Evolutionary conservation across 2,329 filamentous ascomycete genomes (phyloP).

Genomic region (Penicillium sp.): DNA sequence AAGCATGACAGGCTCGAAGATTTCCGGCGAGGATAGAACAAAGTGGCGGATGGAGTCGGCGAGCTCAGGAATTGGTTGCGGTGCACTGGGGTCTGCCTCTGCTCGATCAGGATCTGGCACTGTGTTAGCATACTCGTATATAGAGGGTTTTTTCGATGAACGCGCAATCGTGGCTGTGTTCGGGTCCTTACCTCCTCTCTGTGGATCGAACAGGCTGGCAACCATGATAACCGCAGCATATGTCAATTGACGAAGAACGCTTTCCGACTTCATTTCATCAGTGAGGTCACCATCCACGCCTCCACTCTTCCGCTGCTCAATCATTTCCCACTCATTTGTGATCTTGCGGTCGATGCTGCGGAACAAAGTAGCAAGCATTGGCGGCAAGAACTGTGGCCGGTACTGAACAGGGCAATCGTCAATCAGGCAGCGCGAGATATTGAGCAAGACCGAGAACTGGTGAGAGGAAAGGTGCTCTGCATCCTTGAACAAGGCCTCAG

Average conservation of each 20-base stretch:
- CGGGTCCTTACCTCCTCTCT: constrained; percentile 58
- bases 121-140: not conserved
- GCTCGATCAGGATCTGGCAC: constrained; percentile 38
- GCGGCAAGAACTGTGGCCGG: constrained; percentile 78
- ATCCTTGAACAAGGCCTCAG: constrained; percentile 80
- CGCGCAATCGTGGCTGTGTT: not conserved
- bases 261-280: constrained; percentile 98
- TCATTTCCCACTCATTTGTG: constrained; percentile 78
- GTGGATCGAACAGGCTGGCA: constrained; percentile 81
- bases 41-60: constrained; percentile 71
- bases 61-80: constrained; percentile 48
- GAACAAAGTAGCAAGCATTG: constrained; percentile 79
- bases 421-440: constrained; percentile 83
- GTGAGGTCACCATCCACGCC: constrained; percentile 76
- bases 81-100: constrained; percentile 37
- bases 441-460: constrained; percentile 90
- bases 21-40: constrained; percentile 72
- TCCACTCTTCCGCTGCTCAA: constrained; percentile 61
- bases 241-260: constrained; percentile 87
- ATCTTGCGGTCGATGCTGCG: constrained; percentile 86
- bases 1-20: constrained; percentile 84
- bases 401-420: constrained; percentile 85
- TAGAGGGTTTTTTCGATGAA: not conserved
- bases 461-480: constrained; percentile 83
- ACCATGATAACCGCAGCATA: constrained; percentile 92